Conservation (phyloP, 2,329 filamentous ascomycete genomes). For the Geosmithia flava region DNA sequence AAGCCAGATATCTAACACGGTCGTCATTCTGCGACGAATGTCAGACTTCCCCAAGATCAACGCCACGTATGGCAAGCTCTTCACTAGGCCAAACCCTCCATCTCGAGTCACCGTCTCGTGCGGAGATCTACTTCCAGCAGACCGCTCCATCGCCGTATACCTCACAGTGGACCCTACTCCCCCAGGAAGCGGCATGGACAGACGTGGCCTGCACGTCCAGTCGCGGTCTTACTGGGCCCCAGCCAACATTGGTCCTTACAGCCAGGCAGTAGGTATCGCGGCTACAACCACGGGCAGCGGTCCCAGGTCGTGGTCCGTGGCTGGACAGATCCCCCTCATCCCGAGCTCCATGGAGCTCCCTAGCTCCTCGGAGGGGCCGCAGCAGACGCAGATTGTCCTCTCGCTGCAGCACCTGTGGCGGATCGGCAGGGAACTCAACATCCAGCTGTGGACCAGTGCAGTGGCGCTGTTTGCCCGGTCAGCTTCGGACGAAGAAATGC, state of each 20-base stretch:
- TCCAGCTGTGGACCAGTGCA: slow-evolving; percentile 63
- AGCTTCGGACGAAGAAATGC: slow-evolving; percentile 12
- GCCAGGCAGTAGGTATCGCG: slow-evolving; percentile 61
- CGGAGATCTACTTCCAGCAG: slow-evolving; percentile 50
- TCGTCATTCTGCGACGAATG: slow-evolving; percentile 70
- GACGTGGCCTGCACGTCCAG: slow-evolving; percentile 75
- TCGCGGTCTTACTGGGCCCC: slow-evolving; percentile 94
- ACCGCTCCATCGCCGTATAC: slow-evolving; percentile 48
- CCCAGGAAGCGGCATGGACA: slow-evolving; percentile 14
- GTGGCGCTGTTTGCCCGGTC: slow-evolving; percentile 57
- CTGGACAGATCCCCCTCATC: slow-evolving; percentile 83
- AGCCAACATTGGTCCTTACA: slow-evolving; percentile 95
- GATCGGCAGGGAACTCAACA: slow-evolving; percentile 58
- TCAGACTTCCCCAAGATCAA: slow-evolving; percentile 67
- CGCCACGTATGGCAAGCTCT: slow-evolving; percentile 60
- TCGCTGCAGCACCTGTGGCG: slow-evolving; percentile 84
- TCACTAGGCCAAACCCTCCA: slow-evolving; percentile 69
- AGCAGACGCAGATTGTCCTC: slow-evolving; percentile 51
- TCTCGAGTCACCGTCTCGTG: slow-evolving; percentile 74
- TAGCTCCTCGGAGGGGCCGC: slow-evolving; percentile 16
- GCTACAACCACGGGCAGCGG: slow-evolving; percentile 7
- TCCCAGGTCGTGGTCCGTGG: slow-evolving; percentile 47
- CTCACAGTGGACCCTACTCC: slow-evolving; percentile 18
- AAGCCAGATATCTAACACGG: slow-evolving; percentile 36
- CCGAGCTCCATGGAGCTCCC: slow-evolving; percentile 65